phyloP scores from a whole-genome alignment of 441 rosid genomes.

The Omphalea diandra region DNA sequence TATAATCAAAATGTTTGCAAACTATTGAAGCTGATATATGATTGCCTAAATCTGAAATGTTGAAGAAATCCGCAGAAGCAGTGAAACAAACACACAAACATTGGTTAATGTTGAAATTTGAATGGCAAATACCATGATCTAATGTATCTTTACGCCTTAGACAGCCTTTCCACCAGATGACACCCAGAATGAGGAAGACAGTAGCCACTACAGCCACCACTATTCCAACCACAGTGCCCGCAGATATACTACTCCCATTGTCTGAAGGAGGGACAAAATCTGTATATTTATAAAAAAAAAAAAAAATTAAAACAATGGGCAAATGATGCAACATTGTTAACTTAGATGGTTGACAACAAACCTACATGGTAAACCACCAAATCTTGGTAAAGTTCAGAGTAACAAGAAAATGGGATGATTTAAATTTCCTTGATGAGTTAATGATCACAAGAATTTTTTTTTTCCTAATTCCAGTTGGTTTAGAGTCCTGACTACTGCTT shows the following conservation, averaged over 20 bases:
- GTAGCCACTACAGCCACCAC: slow-evolving; percentile 32
- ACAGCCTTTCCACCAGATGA: slow-evolving; percentile 50
- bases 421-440: not conserved
- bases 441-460: too few relatives aligned
- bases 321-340: not conserved
- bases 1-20: not conserved
- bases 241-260: slow-evolving; percentile 26
- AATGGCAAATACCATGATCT: slow-evolving; percentile 38
- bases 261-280: slow-evolving; percentile 41
- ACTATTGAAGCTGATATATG: not conserved
- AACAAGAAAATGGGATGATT: not conserved
- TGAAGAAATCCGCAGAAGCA: not conserved
- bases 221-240: slow-evolving; percentile 38
- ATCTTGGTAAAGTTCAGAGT: not conserved
- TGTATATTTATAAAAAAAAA: slow-evolving; percentile 26
- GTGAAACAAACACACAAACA: not conserved
- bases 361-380: too few relatives aligned
- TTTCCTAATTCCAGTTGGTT: not conserved
- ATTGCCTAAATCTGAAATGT: not conserved
- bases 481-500: not conserved
- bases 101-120: not conserved
- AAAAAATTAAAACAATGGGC: slow-evolving; percentile 1
- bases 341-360: not conserved
- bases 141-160: slow-evolving; percentile 32
- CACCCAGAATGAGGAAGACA: slow-evolving; percentile 31